These are phyloP conservation scores for Dipteronia sinensis DNA, from an alignment of 345 rosid genomes.

Conservation along the genomic window DNA sequence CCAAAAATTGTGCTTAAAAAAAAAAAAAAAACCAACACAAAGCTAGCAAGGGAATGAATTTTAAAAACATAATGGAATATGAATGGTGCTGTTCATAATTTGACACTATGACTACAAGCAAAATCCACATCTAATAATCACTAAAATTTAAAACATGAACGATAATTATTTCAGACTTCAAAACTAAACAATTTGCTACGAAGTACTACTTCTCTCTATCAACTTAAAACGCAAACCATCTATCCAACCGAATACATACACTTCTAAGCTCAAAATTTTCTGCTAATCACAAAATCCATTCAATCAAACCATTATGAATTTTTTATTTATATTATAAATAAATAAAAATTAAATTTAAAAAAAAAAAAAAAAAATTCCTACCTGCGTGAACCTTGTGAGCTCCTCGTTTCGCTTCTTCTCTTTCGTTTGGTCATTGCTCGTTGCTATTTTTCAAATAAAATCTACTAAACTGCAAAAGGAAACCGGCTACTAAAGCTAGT, in stretches of 20 bases:
- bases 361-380: background rate
- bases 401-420: background rate
- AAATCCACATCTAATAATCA: background rate
- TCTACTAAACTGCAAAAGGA: background rate
- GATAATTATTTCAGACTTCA: background rate
- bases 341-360: too few species aligned
- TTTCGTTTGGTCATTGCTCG: constrained; percentile 5
- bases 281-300: background rate
- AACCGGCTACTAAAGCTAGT: background rate
- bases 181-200: background rate
- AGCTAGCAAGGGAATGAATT: background rate
- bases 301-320: background rate
- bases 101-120: background rate
- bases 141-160: background rate
- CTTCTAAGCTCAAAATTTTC: background rate
- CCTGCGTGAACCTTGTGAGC: background rate
- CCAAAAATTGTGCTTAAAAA: background rate
- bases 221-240: too few species aligned
- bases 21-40: background rate
- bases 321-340: too few species aligned
- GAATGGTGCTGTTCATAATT: background rate
- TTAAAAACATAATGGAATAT: background rate
- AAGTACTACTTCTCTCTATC: background rate
- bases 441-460: background rate
- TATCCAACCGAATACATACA: background rate